Evolutionary conservation across 1,139 yeast genomes (phyloP).

Genomic region (Blastobotrys indianensis): DNA sequence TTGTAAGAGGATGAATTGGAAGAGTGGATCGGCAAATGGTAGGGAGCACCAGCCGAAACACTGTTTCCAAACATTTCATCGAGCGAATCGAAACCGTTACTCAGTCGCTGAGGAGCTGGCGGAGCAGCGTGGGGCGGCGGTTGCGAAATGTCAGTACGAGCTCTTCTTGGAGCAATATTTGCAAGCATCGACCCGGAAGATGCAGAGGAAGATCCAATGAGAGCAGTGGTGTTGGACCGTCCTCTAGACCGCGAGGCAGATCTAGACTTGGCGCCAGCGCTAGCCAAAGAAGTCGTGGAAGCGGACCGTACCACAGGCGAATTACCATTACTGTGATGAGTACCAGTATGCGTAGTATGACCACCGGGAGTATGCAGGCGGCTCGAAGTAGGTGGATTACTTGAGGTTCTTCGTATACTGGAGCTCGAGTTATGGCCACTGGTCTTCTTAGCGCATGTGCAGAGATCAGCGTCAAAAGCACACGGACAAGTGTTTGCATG

Average conservation of each 20-base stretch:
- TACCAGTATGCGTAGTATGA: constrained; percentile 8
- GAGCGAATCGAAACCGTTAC: too few relatives aligned
- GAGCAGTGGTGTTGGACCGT: constrained; percentile 3
- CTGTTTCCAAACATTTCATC: too few relatives aligned
- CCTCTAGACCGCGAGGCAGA: constrained; percentile 3
- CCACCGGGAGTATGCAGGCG: too few relatives aligned
- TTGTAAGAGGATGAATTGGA: too few relatives aligned
- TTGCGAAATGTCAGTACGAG: too few relatives aligned
- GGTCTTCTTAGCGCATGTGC: constrained; percentile 50
- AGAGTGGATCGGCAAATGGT: too few relatives aligned
- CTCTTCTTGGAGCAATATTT: too few relatives aligned
- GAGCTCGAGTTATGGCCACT: constrained; percentile 10
- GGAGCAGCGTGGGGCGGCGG: too few relatives aligned
- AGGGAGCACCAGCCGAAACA: too few relatives aligned
- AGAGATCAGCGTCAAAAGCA: constrained; percentile 46
- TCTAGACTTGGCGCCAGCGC: background rate
- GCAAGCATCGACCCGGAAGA: constrained; percentile 1
- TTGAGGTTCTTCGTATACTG: constrained; percentile 13
- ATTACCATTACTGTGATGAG: constrained; percentile 4
- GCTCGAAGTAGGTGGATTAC: constrained; percentile 14
- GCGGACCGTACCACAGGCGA: constrained; percentile 12
- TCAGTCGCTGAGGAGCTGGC: too few relatives aligned
- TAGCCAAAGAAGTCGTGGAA: constrained; percentile 14
- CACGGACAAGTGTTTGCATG: constrained; percentile 48
- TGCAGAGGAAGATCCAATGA: background rate